Evolutionary conservation across 208 protist genomes (phyloP), one percentile per base, ranked within the genome.

Genomic region (Acanthamoeba quina): DNA sequence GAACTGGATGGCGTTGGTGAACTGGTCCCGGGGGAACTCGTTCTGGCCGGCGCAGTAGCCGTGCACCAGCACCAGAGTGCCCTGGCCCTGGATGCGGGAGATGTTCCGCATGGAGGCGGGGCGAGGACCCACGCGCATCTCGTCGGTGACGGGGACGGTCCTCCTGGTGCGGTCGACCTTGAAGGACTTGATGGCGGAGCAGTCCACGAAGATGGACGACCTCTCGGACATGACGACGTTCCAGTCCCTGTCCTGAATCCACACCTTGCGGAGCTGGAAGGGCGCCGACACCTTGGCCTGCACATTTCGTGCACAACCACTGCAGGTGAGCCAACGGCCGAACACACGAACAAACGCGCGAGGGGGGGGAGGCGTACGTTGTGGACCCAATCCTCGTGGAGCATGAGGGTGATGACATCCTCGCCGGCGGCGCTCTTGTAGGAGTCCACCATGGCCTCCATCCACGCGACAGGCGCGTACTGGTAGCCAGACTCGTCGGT

Each of bases 231-330:
- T 4, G 4, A 90, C 34, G 7, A 90, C 83, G 44, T 90, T 90
- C 62, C 58, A 64, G 83, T 90, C 19, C 26, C 83, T 21, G 83
- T 90, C 83, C 34, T 64, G 5, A 10, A 90, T 1, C 83, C 83
- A 90, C 29, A 44, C 83, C 34, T 90, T 62, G 37, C 83, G 54
- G 13, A 90, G 62, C 83, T 90, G 83, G 83, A 74, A 90, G 4
- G 83, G 83, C 31, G 83, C 83, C 1, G 54, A 15, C 10, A n/a
- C 21, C 37, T 37, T 37, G 37, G 37, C 37, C 37, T 37, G 37
- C 37, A 37, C 37, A 37, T 37, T 37, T 96, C 95, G 68, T 68
- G 70, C 95, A 96, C 96, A 37, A 34, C 6, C 76, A 96, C 52
- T 0, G 52, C 37, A 37, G 2, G 37, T 37, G 37, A 37, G n/a